These are phyloP conservation scores for Nakaseomyces sp. DNA, from an alignment of 1,139 yeast genomes.

Conservation along the genomic window DNA sequence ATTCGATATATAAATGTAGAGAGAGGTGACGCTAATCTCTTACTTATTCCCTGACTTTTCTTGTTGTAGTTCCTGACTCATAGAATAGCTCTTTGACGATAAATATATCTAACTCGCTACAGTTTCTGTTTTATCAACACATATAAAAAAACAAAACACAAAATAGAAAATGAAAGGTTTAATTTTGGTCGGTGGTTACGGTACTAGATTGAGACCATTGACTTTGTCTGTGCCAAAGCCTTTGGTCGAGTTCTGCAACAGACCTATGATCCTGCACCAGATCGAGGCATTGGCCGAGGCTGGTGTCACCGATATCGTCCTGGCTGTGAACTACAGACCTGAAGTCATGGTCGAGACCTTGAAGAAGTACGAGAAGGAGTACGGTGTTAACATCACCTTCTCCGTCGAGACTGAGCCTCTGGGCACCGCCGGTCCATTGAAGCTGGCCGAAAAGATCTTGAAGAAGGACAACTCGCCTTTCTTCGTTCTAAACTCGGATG, in stretches of 20 bases:
- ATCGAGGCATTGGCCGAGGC: conserved; percentile 97
- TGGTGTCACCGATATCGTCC: conserved; percentile 96
- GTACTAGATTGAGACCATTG: conserved; percentile 98
- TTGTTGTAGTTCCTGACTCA: too few species aligned
- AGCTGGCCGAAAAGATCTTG: conserved; percentile 89
- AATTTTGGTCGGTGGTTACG: conserved; percentile 98
- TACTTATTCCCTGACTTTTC: too few species aligned
- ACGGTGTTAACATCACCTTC: conserved; percentile 91
- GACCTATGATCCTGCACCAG: conserved; percentile 96
- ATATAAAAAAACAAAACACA: too few species aligned
- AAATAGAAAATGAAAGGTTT: conserved; percentile 76
- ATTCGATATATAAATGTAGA: too few species aligned
- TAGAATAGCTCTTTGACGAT: too few species aligned
- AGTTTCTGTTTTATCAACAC: too few species aligned
- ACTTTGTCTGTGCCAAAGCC: conserved; percentile 98
- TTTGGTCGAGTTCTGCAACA: conserved; percentile 95
- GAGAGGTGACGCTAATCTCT: too few species aligned
- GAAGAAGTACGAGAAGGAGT: conserved; percentile 86
- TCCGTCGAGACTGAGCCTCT: conserved; percentile 98
- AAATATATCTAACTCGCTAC: not conserved
- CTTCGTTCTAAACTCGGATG: conserved; percentile 96
- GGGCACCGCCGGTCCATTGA: conserved; percentile 99
- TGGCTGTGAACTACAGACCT: conserved; percentile 98
- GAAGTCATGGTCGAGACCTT: conserved; percentile 97
- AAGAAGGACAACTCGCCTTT: conserved; percentile 94